These are phyloP conservation scores for Neoboletus magnificus DNA, from an alignment of 768 basidiomycete genomes.

Conservation along the genomic window DNA sequence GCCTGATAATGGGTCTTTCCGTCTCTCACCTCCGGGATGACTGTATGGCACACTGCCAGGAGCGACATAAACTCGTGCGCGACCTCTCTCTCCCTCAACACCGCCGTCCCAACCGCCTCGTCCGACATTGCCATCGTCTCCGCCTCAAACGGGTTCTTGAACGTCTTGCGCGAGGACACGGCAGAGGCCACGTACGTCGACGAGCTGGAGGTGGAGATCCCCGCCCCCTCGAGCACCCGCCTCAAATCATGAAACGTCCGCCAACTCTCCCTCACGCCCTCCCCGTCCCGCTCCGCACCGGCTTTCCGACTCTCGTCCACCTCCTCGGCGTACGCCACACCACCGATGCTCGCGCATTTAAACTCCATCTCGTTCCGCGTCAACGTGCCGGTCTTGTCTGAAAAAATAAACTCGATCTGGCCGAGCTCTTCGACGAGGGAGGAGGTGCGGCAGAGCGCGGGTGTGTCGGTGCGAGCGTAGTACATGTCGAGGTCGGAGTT, in stretches of 20 bases:
- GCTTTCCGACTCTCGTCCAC: constrained; percentile 85
- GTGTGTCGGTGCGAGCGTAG: constrained; percentile 90
- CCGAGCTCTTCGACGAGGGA: constrained; percentile 98
- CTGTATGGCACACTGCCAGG: constrained; percentile 95
- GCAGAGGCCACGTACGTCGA: not conserved
- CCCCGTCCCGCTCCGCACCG: constrained; percentile 41
- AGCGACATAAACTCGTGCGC: constrained; percentile 74
- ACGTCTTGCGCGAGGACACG: constrained; percentile 9
- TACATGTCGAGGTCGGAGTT: constrained; percentile 99
- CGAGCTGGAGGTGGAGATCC: not conserved
- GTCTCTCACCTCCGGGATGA: constrained; percentile 88
- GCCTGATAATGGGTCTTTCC: constrained; percentile 95
- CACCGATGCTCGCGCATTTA: constrained; percentile 82
- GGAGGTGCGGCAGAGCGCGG: constrained; percentile 96
- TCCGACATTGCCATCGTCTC: constrained; percentile 15
- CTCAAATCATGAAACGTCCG: constrained; percentile 76
- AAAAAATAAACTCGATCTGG: constrained; percentile 96
- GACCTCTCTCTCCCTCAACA: constrained; percentile 44
- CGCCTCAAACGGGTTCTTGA: constrained; percentile 56
- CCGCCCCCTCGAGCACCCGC: constrained; percentile 44
- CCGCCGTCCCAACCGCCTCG: not conserved
- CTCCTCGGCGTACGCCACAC: constrained; percentile 83
- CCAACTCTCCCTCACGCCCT: constrained; percentile 54
- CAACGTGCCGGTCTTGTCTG: constrained; percentile 92
- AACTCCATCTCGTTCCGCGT: constrained; percentile 99